Conservation (phyloP, 1,284 basidiomycete genomes). For the Ceratobasidium sp. region DNA sequence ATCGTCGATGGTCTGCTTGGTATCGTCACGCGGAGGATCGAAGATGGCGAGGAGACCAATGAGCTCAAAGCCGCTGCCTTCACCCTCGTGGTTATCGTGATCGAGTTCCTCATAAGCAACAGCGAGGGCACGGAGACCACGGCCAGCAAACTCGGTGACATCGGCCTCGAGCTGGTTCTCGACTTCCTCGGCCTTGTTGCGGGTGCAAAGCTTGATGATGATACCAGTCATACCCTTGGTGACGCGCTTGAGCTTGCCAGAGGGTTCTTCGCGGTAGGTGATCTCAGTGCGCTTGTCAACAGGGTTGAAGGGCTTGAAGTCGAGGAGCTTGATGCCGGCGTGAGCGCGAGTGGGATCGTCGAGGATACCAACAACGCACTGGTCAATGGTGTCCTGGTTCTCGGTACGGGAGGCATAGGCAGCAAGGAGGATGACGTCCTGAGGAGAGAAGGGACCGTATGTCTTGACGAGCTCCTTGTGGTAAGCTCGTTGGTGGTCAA, state of each 20-base stretch:
- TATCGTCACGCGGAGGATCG: constrained; percentile 96
- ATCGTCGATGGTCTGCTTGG: constrained; percentile 98
- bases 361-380: constrained; percentile 81
- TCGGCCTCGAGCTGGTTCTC: constrained; percentile 92
- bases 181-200: constrained; percentile 91
- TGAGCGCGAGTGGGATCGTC: constrained; percentile 77
- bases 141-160: constrained; percentile 91
- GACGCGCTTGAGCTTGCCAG: constrained; percentile 94
- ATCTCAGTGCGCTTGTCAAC: constrained; percentile 99
- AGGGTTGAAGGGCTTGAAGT: constrained; percentile 99
- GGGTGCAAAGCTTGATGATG: constrained; percentile 93
- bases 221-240: constrained; percentile 99
- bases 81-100: constrained; percentile 75
- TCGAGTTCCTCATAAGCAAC: constrained; percentile 94
- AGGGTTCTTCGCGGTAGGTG: constrained; percentile 91
- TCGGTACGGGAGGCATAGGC: constrained; percentile 97
- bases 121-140: constrained; percentile 97
- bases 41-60: constrained; percentile 97
- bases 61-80: constrained; percentile 95
- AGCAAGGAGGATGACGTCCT: constrained; percentile 90
- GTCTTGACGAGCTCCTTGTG: constrained; percentile 88
- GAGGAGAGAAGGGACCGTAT: constrained; percentile 85
- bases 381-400: constrained; percentile 98
- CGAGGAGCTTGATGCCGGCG: constrained; percentile 90
- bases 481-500: constrained; percentile 99